Conservation (phyloP, 805 yeast species). For the Cyberlindnera sargentensis region DNA sequence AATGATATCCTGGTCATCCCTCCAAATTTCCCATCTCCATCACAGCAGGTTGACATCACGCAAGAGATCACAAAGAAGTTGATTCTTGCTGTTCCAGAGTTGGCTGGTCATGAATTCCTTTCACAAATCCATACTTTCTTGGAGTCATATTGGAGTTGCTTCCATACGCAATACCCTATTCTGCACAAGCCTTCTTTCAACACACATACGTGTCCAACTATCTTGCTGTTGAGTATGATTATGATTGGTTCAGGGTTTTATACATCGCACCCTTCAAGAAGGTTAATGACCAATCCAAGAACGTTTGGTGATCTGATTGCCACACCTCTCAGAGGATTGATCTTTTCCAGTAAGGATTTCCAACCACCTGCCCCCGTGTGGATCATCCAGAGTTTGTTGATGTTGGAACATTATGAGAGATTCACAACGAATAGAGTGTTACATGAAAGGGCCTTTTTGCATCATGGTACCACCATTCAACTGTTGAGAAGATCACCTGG, state of each 20-base stretch:
- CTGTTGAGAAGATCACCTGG: conserved; percentile 68
- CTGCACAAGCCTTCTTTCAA: conserved; percentile 46
- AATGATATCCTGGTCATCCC: conserved; percentile 24
- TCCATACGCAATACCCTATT: conserved; percentile 40
- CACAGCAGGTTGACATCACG: conserved; percentile 21
- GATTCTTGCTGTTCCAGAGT: conserved; percentile 16
- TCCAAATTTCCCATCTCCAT: conserved; percentile 25
- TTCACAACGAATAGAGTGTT: conserved; percentile 56
- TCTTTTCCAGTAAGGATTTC: conserved; percentile 66
- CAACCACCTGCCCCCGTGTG: conserved; percentile 72
- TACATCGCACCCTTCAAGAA: conserved; percentile 13
- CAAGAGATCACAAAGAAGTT: conserved; percentile 15
- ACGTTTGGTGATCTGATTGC: conserved; percentile 30
- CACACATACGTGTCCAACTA: conserved; percentile 43
- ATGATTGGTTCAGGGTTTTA: conserved; percentile 24
- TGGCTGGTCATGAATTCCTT: conserved; percentile 18
- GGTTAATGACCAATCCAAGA: conserved; percentile 14
- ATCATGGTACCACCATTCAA: conserved; percentile 83
- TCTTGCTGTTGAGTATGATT: conserved; percentile 48
- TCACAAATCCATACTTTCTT: conserved; percentile 19
- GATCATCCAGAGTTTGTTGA: conserved; percentile 65
- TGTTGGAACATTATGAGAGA: conserved; percentile 78
- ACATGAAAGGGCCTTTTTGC: conserved; percentile 80
- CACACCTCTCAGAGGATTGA: conserved; percentile 53
- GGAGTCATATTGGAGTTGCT: conserved; percentile 22